Conservation (phyloP, 176 grass and related monocot species). For the Saccharum officinarum region DNA sequence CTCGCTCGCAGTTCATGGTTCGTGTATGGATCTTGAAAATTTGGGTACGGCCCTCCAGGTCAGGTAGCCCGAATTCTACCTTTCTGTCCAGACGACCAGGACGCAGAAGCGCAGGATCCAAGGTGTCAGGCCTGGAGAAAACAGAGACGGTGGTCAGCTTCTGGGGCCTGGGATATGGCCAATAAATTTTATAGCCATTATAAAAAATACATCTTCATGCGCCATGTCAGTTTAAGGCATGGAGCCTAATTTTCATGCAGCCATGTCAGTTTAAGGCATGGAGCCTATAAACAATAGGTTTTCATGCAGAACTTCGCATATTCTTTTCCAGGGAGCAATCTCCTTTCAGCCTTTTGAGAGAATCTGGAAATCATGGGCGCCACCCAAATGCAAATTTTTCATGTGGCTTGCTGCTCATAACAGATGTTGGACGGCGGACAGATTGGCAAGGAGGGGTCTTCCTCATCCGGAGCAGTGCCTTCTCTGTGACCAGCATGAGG, state of each 20-base stretch:
- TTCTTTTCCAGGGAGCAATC: no score
- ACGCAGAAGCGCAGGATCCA: slow-evolving; percentile 79
- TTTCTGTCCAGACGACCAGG: slow-evolving; percentile 90
- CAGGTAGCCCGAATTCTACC: slow-evolving; percentile 88
- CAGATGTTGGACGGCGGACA: no score
- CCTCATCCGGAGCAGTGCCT: no score
- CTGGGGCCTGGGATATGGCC: neutral
- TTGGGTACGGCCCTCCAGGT: slow-evolving; percentile 86
- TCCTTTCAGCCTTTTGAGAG: no score
- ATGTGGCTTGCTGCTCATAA: no score
- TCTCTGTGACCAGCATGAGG: no score
- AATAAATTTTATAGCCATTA: slow-evolving; percentile 5
- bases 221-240: neutral
- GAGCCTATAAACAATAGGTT: neutral
- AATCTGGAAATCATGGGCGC: no score
- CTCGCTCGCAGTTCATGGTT: slow-evolving; percentile 92
- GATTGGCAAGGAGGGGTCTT: no score
- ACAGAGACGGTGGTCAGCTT: neutral
- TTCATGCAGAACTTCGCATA: neutral
- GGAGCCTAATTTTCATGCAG: neutral
- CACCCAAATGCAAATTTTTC: no score
- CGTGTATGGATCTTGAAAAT: slow-evolving; percentile 98
- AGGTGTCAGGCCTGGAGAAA: slow-evolving; percentile 72
- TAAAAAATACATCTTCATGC: no score
- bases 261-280: neutral